Evolutionary conservation across 2,329 filamentous ascomycete genomes (phyloP), one percentile per base, ranked within the genome.

Genomic region (Aureobasidium sp.): DNA sequence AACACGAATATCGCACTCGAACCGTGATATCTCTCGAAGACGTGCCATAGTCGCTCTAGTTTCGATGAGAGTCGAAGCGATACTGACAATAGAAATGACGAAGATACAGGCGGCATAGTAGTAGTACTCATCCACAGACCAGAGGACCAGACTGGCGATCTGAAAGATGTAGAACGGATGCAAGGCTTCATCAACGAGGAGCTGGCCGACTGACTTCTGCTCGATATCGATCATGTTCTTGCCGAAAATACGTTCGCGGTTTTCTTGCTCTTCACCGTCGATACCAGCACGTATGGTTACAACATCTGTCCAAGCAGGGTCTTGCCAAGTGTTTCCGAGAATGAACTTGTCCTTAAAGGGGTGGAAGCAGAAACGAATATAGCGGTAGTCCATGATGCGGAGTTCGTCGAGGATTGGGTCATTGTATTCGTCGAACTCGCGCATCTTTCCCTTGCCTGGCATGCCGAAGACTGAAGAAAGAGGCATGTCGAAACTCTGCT

Each of bases 101-200:
- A 99, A 96, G 69, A 99, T 99, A 72, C 92, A 96, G 17, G 87
- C 82, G 5, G 94, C 94, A 75, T 99, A 99, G 77, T 97, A 99
- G 73, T 97, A 99, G 74, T 99, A 99, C 69, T 95, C 83, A 71
- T 99, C 94, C 67, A 97, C 72, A 10, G 93, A 97, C 94, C 94
- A 99, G 3, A 99, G 84, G 44, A 96, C 76, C 67, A 99, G 79
- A 78, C 94, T 97, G 52, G 92, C 93, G 69, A 97, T 87, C 75
- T 99, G 94, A 72, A 99, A 99, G 62, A 99, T 88, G 73, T 99
- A 99, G 73, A 99, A 99, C 0, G 94, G 95, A 72, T 99, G 94
- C 70, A 99, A 92, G 24, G 90, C 92, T 84, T 99, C 94, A 68
- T 99, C 93, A 24, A 96, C 81, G 15, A 99, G 81, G 52, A 99